These are phyloP conservation scores for Lactuca sativa DNA, from an alignment of 129 eudicot genomes.

Conservation along the genomic window DNA sequence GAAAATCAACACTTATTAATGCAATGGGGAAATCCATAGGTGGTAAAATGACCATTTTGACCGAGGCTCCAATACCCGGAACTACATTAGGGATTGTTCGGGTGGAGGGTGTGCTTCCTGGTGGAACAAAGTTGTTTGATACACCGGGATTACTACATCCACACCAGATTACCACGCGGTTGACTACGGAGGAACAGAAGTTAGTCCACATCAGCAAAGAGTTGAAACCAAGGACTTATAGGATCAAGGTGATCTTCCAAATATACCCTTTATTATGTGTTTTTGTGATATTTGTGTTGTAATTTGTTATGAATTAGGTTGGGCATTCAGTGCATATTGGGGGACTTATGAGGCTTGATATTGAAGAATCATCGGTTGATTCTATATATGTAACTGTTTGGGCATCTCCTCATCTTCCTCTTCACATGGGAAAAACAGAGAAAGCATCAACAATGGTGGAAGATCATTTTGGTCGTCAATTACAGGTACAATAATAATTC, in stretches of 20 bases:
- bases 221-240: slow-evolving; percentile 88
- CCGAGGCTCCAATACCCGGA: slow-evolving; percentile 96
- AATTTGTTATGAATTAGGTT: slow-evolving; percentile 41
- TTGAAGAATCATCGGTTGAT: slow-evolving; percentile 68
- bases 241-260: slow-evolving; percentile 60
- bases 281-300: not conserved
- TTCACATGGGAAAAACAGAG: slow-evolving; percentile 94
- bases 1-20: slow-evolving; percentile 83
- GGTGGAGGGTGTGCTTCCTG: slow-evolving; percentile 78
- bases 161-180: slow-evolving; percentile 80
- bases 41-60: slow-evolving; percentile 62
- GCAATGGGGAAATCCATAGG: slow-evolving; percentile 83
- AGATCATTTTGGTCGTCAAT: slow-evolving; percentile 83
- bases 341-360: slow-evolving; percentile 80
- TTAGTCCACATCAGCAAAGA: slow-evolving; percentile 74
- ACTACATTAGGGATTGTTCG: slow-evolving; percentile 91
- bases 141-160: slow-evolving; percentile 96
- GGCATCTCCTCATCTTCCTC: slow-evolving; percentile 80
- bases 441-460: slow-evolving; percentile 58
- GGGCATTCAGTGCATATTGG: slow-evolving; percentile 86
- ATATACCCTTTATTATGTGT: not conserved
- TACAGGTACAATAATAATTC: slow-evolving; percentile 51
- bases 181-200: slow-evolving; percentile 83
- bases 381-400: slow-evolving; percentile 85
- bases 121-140: slow-evolving; percentile 86